phyloP scores from a whole-genome alignment of 768 basidiomycete genomes.

The Termitomyces sp. region DNA sequence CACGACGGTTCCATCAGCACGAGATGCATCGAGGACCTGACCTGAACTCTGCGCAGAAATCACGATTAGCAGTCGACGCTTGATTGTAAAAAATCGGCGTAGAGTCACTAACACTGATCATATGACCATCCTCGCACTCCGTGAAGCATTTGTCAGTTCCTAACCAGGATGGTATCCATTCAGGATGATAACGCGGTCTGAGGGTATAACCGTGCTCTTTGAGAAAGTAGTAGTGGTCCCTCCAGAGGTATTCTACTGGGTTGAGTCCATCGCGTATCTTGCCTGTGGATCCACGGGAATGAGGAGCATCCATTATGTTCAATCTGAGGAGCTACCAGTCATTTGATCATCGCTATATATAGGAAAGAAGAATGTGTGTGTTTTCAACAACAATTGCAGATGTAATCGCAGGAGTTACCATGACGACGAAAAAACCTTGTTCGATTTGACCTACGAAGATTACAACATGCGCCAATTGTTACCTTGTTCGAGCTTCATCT shows the following conservation, averaged over 20 bases:
- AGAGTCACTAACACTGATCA: neutral
- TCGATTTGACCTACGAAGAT: neutral
- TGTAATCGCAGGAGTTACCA: neutral
- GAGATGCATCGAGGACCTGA: neutral
- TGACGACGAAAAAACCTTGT: neutral
- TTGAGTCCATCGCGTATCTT: neutral
- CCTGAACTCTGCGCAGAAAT: neutral
- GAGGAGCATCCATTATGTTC: neutral
- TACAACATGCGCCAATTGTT: neutral
- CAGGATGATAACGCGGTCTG: neutral
- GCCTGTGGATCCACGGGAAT: neutral
- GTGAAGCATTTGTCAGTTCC: neutral
- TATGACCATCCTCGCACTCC: neutral
- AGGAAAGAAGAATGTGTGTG: neutral
- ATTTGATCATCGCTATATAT: neutral
- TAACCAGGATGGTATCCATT: neutral
- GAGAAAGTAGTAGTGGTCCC: neutral
- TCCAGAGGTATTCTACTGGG: neutral
- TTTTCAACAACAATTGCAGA: neutral
- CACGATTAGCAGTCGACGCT: too few relatives aligned
- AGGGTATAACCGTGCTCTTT: neutral
- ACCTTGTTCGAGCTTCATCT: neutral
- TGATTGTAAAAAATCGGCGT: neutral
- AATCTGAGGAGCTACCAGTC: neutral
- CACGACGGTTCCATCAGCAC: neutral